Percentiles rank a stretch among this genome's conserved stretches.
Evolutionary conservation across 2,329 filamentous ascomycete species (phyloP).

Genomic region (Curvularia verruculosa): DNA sequence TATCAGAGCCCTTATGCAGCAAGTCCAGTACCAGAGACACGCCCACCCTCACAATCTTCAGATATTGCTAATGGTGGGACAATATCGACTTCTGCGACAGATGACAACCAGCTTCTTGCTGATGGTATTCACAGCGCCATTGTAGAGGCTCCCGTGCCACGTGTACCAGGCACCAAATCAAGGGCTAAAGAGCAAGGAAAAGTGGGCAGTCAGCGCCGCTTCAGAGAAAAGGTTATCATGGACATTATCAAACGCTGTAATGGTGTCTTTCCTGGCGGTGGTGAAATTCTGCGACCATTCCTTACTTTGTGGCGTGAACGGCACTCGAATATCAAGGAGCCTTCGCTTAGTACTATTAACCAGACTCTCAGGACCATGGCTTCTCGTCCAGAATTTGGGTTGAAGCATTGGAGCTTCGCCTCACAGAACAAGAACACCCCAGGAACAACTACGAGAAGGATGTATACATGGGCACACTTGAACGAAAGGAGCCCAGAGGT

Average conservation of each 20-base stretch:
- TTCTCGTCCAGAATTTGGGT: conserved; percentile 51
- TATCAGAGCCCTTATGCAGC: conserved; percentile 31
- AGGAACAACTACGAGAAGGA: conserved; percentile 54
- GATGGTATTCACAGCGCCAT: conserved; percentile 6
- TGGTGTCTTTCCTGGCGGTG: conserved; percentile 62
- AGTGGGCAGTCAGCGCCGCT: conserved; percentile 24
- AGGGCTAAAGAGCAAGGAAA: conserved; percentile 13
- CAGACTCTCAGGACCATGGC: conserved; percentile 58
- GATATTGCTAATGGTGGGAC: neutral
- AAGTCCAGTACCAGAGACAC: neutral
- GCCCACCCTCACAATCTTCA: neutral
- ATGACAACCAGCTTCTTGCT: neutral
- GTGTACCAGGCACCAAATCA: conserved; percentile 11
- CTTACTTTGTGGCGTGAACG: conserved; percentile 59
- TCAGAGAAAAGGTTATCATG: conserved; percentile 55
- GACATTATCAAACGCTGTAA: conserved; percentile 60
- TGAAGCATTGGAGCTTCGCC: conserved; percentile 55
- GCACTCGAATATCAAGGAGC: conserved; percentile 44
- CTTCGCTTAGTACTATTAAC: conserved; percentile 61
- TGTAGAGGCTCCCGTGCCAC: conserved; percentile 11
- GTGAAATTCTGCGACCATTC: conserved; percentile 63
- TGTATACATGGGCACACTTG: conserved; percentile 58
- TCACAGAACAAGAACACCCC: conserved; percentile 26
- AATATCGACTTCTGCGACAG: neutral
- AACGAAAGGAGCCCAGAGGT: conserved; percentile 54